Conservation (phyloP, 2,329 filamentous ascomycete species). For the Epichloe gansuensis region DNA sequence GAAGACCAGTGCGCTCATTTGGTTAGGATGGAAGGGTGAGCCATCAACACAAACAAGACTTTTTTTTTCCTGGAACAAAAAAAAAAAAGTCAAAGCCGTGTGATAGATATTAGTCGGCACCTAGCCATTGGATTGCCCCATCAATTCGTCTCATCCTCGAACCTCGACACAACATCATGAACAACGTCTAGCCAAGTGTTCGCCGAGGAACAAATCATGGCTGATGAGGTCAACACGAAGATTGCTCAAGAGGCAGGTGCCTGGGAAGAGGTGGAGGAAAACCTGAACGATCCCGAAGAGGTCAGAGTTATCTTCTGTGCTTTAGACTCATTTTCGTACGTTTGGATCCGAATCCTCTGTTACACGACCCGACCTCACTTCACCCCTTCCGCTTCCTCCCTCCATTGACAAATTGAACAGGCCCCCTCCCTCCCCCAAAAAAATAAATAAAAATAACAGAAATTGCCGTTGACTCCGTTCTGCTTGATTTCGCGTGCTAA, state of each 20-base stretch:
- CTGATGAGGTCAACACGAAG: neutral
- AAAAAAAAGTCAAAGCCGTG: neutral
- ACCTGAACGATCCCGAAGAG: slow-evolving; percentile 67
- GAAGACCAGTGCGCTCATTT: neutral
- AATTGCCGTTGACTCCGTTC: too few species aligned
- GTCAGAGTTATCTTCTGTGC: slow-evolving; percentile 66
- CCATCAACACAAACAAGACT: neutral
- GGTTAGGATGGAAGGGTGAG: neutral
- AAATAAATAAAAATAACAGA: too few species aligned
- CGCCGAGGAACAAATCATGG: slow-evolving; percentile 1
- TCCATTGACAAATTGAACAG: too few species aligned
- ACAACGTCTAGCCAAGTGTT: neutral
- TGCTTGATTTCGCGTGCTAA: neutral
- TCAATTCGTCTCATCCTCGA: neutral
- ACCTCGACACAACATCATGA: neutral
- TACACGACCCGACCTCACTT: too few species aligned
- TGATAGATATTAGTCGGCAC: neutral
- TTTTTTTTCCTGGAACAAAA: too few species aligned
- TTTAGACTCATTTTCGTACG: slow-evolving; percentile 82
- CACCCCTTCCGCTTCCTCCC: too few species aligned
- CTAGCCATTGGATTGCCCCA: neutral
- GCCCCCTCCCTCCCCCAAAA: too few species aligned
- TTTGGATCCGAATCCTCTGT: slow-evolving; percentile 10
- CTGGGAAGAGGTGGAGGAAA: slow-evolving; percentile 53
- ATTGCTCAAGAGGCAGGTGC: slow-evolving; percentile 19